Percentiles rank a stretch among this genome's conserved stretches.
phyloP scores from a whole-genome alignment of 2,329 filamentous ascomycete species.

The Ceratocystis albifundus region DNA sequence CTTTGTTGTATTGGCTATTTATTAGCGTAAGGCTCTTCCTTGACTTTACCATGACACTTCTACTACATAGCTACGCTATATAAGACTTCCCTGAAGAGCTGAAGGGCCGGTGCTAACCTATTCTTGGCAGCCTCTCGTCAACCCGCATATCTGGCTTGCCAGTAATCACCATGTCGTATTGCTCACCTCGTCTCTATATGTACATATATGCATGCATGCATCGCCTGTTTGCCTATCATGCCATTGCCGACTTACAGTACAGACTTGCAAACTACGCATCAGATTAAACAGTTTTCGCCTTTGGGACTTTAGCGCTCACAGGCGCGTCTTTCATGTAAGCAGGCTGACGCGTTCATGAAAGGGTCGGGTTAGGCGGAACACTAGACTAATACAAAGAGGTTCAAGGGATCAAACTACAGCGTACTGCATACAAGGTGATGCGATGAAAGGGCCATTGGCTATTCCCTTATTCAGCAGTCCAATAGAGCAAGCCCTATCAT shows the following conservation, averaged over 20 bases:
- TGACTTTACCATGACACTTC: background rate
- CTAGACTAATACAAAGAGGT: too few species aligned
- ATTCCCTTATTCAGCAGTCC: too few species aligned
- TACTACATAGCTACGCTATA: background rate
- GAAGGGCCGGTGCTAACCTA: background rate
- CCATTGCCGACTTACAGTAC: too few species aligned
- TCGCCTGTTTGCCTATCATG: too few species aligned
- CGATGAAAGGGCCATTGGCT: too few species aligned
- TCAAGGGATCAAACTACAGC: too few species aligned
- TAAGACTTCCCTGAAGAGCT: constrained; percentile 7
- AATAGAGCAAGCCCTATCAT: too few species aligned
- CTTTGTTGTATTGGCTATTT: background rate
- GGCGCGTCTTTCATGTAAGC: background rate
- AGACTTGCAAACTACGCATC: background rate
- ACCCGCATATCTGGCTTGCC: too few species aligned
- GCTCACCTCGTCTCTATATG: too few species aligned
- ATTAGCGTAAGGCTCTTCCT: background rate
- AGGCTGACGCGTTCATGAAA: background rate
- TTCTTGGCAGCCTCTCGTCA: background rate
- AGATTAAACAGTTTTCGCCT: background rate
- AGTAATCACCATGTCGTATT: too few species aligned
- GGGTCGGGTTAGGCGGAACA: background rate
- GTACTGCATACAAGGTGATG: too few species aligned
- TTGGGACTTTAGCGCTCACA: background rate
- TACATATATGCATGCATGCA: too few species aligned